Percentiles rank a stretch among this genome's conserved stretches.
These are phyloP conservation scores for Tilletia caries DNA, from an alignment of 1,284 basidiomycete genomes.

Conservation along the genomic window DNA sequence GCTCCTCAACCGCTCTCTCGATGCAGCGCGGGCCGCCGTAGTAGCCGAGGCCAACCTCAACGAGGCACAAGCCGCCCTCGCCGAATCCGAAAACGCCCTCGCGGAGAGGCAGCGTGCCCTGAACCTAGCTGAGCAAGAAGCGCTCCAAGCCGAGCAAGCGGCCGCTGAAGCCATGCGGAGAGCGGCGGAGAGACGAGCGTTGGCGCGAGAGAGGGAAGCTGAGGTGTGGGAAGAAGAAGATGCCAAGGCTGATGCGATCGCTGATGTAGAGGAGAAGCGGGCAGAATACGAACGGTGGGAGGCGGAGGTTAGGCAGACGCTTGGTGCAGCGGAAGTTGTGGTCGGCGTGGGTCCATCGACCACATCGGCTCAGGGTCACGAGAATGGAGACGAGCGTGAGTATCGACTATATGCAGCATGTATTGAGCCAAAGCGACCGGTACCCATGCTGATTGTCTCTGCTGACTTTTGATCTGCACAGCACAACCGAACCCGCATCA, in stretches of 20 bases:
- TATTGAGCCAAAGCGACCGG: too few species aligned
- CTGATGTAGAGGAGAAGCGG: background rate
- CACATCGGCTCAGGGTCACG: too few species aligned
- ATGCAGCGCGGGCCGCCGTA: background rate
- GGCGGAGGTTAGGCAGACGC: background rate
- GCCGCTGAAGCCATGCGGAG: background rate
- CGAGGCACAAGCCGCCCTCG: background rate
- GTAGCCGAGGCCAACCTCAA: background rate
- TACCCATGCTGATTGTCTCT: background rate
- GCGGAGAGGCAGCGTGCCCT: background rate
- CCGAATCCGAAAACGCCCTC: background rate
- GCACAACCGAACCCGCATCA: too few species aligned
- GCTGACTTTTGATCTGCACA: too few species aligned
- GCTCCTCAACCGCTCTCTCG: background rate
- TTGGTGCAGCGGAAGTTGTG: background rate
- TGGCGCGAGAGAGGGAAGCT: background rate
- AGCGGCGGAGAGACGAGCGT: background rate
- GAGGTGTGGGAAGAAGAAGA: background rate
- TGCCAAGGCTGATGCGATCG: background rate
- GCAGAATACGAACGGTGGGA: background rate
- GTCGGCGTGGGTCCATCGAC: background rate
- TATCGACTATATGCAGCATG: too few species aligned
- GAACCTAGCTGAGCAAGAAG: background rate
- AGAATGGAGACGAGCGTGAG: too few species aligned
- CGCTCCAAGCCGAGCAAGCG: background rate